phyloP scores from a whole-genome alignment of 108 stramenopile genomes.

The Epithemia pelagica region DNA sequence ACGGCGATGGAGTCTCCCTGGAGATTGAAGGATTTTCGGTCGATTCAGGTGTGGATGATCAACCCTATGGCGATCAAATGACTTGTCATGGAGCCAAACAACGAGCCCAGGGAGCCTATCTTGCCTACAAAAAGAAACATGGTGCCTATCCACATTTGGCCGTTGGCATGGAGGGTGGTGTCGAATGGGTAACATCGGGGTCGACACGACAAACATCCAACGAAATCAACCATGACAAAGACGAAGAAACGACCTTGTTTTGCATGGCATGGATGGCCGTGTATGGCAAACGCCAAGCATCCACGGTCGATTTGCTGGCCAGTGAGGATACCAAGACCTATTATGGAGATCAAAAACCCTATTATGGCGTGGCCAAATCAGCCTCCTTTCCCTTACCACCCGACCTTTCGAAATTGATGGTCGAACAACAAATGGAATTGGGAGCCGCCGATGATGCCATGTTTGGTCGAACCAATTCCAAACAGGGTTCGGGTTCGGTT shows the following conservation, averaged over 20 bases:
- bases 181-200: conserved; percentile 41
- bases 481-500: conserved; percentile 78
- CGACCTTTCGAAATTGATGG: conserved; percentile 35
- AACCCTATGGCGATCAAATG: conserved; percentile 87
- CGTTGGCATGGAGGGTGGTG: conserved; percentile 91
- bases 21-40: conserved; percentile 42
- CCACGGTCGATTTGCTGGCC: conserved; percentile 20
- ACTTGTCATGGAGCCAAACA: conserved; percentile 77
- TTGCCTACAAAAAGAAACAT: conserved; percentile 26
- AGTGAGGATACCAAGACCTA: not conserved
- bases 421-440: conserved; percentile 78
- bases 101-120: conserved; percentile 61
- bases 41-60: conserved; percentile 70
- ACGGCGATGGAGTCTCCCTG: conserved; percentile 14
- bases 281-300: conserved; percentile 39
- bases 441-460: conserved; percentile 87
- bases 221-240: conserved; percentile 1
- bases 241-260: conserved; percentile 35
- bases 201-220: not conserved
- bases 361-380: conserved; percentile 60
- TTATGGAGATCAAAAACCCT: conserved; percentile 9
- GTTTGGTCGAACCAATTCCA: conserved; percentile 60
- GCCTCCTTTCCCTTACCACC: conserved; percentile 78
- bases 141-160: conserved; percentile 48
- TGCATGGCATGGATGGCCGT: conserved; percentile 94